These are phyloP conservation scores for Leccinellum luteum DNA, from an alignment of 768 basidiomycete genomes.

Conservation along the genomic window DNA sequence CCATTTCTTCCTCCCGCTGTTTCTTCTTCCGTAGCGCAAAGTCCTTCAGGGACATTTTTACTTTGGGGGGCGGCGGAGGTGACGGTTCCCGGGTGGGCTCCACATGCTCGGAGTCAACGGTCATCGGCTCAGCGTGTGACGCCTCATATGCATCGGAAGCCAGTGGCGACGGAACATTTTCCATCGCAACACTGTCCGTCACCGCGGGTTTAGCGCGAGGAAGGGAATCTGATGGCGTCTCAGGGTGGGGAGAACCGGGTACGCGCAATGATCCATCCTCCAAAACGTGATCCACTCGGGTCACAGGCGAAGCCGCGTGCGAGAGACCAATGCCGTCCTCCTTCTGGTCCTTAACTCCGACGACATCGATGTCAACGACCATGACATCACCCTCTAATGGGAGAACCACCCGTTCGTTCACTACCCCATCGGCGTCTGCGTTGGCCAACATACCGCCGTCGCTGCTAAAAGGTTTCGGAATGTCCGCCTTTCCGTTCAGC, in stretches of 20 bases:
- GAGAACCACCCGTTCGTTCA: neutral
- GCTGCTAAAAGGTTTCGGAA: neutral
- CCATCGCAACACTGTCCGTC: neutral
- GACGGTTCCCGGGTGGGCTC: constrained; percentile 21
- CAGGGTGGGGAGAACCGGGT: constrained; percentile 1
- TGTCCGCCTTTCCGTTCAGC: constrained; percentile 5
- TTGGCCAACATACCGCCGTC: neutral
- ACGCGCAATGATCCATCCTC: neutral
- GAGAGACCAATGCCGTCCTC: neutral
- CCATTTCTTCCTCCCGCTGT: constrained; percentile 45
- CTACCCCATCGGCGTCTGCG: neutral
- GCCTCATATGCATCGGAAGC: constrained; percentile 2
- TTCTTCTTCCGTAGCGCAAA: constrained; percentile 56
- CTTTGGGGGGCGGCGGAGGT: constrained; percentile 44
- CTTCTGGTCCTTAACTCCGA: constrained; percentile 2
- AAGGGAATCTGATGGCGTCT: neutral
- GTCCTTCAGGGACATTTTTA: constrained; percentile 55
- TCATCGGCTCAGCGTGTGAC: constrained; percentile 9
- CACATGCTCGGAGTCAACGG: neutral
- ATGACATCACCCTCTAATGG: constrained; percentile 15
- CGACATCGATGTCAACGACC: constrained; percentile 18
- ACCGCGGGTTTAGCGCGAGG: neutral
- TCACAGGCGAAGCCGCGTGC: neutral
- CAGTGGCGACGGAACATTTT: neutral
- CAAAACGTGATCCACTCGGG: neutral